Base-by-base conservation (phyloP, 495 filamentous ascomycete genomes). In the Tuber aestivum region DNA sequence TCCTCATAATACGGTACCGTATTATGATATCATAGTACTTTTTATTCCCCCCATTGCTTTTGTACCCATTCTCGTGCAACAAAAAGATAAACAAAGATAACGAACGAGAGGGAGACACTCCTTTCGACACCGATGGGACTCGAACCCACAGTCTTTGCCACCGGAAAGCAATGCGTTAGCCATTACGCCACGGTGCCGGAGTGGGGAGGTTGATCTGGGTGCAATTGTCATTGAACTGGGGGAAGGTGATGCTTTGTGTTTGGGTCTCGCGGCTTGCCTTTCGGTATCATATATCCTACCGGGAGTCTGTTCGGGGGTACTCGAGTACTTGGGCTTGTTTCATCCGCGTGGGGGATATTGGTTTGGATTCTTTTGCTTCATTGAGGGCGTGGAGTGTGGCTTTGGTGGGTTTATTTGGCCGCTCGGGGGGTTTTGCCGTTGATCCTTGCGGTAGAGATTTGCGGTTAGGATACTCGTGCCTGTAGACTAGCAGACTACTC, bases 131-230 rank as follows among this genome's bases (percentile, higher is more conserved):
- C 45, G 45, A 71, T 77, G 74, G 68, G 68, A 68, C 76, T 71
- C 74, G 68, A 77, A 77, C 74, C 44, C 74, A 77, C 74, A 71
- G 68, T 77, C 74, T 77, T 77, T 77, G 45, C 68, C 74, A 61
- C 75, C 38, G 73, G 76, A 77, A 77, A 77, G 76, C 74, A 77
- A 77, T 42, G 76, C 76, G 74, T 77, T 77, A 71, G 75, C 68
- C 76, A 77, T 76, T 76, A 77, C 74, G 74, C 68, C 71, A 76
- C 74, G 74, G 68, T 42, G 75, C 68, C 75, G 12, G 56, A 65
- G 4, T 65, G 56, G 16, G 16, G 56, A 65, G 27, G 27, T 32
- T 32, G 27, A 16, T 32, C 50, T 27, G 9, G n/a, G 9, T 14
- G n/a, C 50, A 61, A 61, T 61, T 32, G 27, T 7, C 27, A 14